phyloP scores from a whole-genome alignment of 768 basidiomycete species.

The Pleurotus sapidus region DNA sequence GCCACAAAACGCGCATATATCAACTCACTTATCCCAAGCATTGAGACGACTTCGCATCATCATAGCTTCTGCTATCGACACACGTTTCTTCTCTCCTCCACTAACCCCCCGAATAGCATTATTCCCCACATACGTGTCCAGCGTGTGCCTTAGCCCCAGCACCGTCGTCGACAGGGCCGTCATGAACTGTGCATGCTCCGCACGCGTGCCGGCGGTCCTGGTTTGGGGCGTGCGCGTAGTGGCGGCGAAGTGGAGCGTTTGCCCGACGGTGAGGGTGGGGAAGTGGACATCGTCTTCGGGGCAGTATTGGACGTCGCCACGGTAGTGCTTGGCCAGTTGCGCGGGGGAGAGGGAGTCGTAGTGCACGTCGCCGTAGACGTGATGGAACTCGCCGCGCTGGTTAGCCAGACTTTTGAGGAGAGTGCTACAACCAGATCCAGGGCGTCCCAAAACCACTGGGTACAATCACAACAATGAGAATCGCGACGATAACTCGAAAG shows the following conservation, averaged over 20 bases:
- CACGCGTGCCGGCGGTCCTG: conserved; percentile 40
- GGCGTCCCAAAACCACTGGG: conserved; percentile 79
- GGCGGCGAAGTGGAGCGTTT: conserved; percentile 71
- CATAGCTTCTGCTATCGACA: conserved; percentile 64
- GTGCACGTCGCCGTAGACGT: conserved; percentile 63
- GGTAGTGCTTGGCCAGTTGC: conserved; percentile 60
- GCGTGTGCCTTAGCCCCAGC: conserved; percentile 66
- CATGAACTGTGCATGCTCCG: conserved; percentile 39
- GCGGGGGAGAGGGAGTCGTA: conserved; percentile 76
- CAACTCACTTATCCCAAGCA: conserved; percentile 63
- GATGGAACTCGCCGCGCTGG: conserved; percentile 62
- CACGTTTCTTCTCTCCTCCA: conserved; percentile 56
- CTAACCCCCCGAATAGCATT: conserved; percentile 57
- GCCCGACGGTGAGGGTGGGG: conserved; percentile 74
- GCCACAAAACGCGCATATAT: background rate
- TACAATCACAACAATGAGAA: background rate
- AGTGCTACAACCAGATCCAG: conserved; percentile 82
- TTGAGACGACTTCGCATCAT: conserved; percentile 54
- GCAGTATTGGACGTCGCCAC: conserved; percentile 78
- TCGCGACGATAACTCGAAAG: no score
- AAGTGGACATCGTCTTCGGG: conserved; percentile 88
- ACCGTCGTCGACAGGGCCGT: conserved; percentile 60
- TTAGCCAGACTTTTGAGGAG: conserved; percentile 82
- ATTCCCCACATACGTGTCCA: conserved; percentile 60
- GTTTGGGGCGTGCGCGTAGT: conserved; percentile 63